phyloP scores from a whole-genome alignment of 2,329 filamentous ascomycete genomes.

The Aspergillus texensis region DNA sequence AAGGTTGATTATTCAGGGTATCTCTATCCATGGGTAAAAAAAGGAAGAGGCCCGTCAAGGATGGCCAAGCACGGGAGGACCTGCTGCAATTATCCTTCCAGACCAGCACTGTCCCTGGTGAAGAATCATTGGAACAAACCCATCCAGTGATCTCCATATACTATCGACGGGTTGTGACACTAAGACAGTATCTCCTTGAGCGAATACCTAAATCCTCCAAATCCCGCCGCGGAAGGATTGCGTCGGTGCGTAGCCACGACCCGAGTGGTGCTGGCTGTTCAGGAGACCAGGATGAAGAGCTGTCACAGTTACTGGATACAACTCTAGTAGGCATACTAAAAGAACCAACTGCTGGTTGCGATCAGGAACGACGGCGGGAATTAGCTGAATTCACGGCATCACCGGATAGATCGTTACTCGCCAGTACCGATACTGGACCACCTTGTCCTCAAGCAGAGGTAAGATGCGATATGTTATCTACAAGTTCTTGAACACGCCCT shows the following conservation, averaged over 20 bases:
- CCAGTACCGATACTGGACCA: slow-evolving; percentile 40
- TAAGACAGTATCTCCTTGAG: slow-evolving; percentile 71
- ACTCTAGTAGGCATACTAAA: slow-evolving; percentile 64
- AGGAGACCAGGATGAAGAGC: slow-evolving; percentile 9
- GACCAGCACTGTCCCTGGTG: background rate
- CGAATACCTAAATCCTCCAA: slow-evolving; percentile 69
- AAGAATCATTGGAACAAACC: slow-evolving; percentile 18
- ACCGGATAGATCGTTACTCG: slow-evolving; percentile 45
- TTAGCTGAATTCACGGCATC: slow-evolving; percentile 67
- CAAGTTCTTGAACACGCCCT: background rate
- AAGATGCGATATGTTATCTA: slow-evolving; percentile 25
- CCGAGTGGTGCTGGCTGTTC: background rate
- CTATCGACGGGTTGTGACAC: slow-evolving; percentile 66
- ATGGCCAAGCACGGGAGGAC: slow-evolving; percentile 15
- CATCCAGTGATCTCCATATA: slow-evolving; percentile 70
- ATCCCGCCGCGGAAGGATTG: slow-evolving; percentile 50
- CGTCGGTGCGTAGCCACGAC: slow-evolving; percentile 31
- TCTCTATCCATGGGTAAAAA: slow-evolving; percentile 29
- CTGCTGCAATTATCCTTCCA: slow-evolving; percentile 27
- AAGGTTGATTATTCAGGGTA: background rate
- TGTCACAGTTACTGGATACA: slow-evolving; percentile 67
- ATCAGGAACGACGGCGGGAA: slow-evolving; percentile 53
- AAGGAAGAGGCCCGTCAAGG: slow-evolving; percentile 44
- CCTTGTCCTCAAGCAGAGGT: slow-evolving; percentile 67
- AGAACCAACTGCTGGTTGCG: slow-evolving; percentile 31